Conservation (phyloP, 345 rosid genomes). For the Arabidopsis suecica region DNA sequence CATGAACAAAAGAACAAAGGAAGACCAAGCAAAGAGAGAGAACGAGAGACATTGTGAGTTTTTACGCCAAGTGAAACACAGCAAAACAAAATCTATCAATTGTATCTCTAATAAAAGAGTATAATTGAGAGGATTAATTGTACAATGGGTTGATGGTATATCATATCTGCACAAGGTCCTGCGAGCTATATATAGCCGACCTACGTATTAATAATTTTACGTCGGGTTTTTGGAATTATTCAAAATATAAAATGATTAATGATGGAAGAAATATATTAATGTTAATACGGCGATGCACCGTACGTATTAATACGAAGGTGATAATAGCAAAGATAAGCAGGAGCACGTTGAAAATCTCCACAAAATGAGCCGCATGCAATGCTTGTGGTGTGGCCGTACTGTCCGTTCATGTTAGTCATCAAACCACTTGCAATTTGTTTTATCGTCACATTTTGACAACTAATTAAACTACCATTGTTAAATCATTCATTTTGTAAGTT, state of each 20-base stretch:
- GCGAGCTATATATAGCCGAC: conserved; percentile 38
- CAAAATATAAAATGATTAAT: not conserved
- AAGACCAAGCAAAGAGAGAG: conserved; percentile 31
- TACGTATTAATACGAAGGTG: conserved; percentile 31
- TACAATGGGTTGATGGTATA: not conserved
- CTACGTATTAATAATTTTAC: conserved; percentile 19
- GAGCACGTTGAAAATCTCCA: conserved; percentile 28
- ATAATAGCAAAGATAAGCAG: conserved; percentile 14
- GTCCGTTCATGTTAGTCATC: conserved; percentile 31
- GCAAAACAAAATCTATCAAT: not conserved
- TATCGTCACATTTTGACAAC: not conserved
- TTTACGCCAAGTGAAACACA: conserved; percentile 1
- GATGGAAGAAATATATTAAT: conserved; percentile 3
- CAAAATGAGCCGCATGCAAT: conserved; percentile 38
- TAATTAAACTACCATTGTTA: not conserved
- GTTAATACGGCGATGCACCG: conserved; percentile 24
- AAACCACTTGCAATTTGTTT: conserved; percentile 24
- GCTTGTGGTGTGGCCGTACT: conserved; percentile 32
- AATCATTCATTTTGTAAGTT: not conserved
- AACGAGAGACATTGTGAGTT: conserved; percentile 36
- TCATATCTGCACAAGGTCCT: conserved; percentile 1
- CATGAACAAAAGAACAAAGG: conserved; percentile 29
- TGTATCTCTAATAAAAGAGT: not conserved
- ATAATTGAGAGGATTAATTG: not conserved
- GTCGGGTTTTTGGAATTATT: not conserved